Conservation (phyloP, 2,329 filamentous ascomycete species). For the Venturia pyrina region DNA sequence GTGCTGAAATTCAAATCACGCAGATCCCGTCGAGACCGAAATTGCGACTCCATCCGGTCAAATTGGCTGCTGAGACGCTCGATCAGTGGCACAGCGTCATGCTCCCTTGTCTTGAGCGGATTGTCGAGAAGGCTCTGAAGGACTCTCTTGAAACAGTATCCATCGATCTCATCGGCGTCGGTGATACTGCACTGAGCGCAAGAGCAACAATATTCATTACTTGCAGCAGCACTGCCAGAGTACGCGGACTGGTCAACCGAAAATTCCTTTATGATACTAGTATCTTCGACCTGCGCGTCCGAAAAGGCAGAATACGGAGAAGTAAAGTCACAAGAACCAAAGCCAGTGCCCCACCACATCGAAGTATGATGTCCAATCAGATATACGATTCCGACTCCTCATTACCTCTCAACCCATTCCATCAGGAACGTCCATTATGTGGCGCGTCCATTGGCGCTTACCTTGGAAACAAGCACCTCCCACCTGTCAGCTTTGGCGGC, state of each 20-base stretch:
- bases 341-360: constrained; percentile 23
- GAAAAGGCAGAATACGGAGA: constrained; percentile 55
- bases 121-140: constrained; percentile 60
- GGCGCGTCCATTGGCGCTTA: constrained; percentile 92
- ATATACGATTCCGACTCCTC: constrained; percentile 27
- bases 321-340: constrained; percentile 39
- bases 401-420: constrained; percentile 55
- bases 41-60: constrained; percentile 32
- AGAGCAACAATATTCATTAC: constrained; percentile 67
- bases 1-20: constrained; percentile 25
- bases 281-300: constrained; percentile 60
- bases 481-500: constrained; percentile 84
- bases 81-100: constrained; percentile 62
- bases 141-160: constrained; percentile 68
- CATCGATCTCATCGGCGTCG: constrained; percentile 66
- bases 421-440: constrained; percentile 68
- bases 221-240: constrained; percentile 64
- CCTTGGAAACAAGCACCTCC: constrained; percentile 72
- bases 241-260: constrained; percentile 60
- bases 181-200: constrained; percentile 54
- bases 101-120: constrained; percentile 63
- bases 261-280: constrained; percentile 58
- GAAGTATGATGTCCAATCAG: constrained; percentile 28
- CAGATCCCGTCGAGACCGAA: constrained; percentile 23
- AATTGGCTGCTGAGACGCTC: constrained; percentile 51